Conservation (phyloP, 257 asterid genomes). For the Solanum medicagineum region DNA sequence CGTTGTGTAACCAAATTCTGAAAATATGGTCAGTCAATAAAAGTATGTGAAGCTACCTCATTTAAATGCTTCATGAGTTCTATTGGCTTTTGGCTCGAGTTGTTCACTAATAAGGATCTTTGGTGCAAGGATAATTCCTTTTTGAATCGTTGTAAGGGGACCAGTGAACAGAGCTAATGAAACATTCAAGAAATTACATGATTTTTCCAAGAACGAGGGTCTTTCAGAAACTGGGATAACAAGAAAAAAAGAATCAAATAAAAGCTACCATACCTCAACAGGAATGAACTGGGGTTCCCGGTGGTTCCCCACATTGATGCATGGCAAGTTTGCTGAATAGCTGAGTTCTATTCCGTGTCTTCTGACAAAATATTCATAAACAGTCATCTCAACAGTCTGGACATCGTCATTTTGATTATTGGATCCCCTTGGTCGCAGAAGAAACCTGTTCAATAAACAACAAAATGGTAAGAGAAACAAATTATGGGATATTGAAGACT, state of each 20-base stretch:
- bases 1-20: background rate
- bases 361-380: constrained; percentile 37
- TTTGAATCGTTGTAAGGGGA: constrained; percentile 28
- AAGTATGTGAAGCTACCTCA: constrained; percentile 15
- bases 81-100: constrained; percentile 33
- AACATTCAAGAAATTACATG: background rate
- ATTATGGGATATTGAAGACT: background rate
- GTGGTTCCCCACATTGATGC: constrained; percentile 37
- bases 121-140: constrained; percentile 27
- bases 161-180: constrained; percentile 34
- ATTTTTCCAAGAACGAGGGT: background rate
- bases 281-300: constrained; percentile 23
- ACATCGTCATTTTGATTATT: background rate
- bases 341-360: constrained; percentile 20
- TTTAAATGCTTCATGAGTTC: constrained; percentile 20
- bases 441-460: constrained; percentile 14
- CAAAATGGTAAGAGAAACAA: background rate
- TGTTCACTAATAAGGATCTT: constrained; percentile 17
- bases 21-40: background rate
- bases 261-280: constrained; percentile 28
- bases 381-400: constrained; percentile 20
- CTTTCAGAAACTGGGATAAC: background rate
- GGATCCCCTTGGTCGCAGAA: background rate
- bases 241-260: background rate
- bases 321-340: constrained; percentile 37